A percentile compares a stretch with the other conserved stretches of the same genome.
Conservation (phyloP, 768 basidiomycete species). For the Suillus alpinus region DNA sequence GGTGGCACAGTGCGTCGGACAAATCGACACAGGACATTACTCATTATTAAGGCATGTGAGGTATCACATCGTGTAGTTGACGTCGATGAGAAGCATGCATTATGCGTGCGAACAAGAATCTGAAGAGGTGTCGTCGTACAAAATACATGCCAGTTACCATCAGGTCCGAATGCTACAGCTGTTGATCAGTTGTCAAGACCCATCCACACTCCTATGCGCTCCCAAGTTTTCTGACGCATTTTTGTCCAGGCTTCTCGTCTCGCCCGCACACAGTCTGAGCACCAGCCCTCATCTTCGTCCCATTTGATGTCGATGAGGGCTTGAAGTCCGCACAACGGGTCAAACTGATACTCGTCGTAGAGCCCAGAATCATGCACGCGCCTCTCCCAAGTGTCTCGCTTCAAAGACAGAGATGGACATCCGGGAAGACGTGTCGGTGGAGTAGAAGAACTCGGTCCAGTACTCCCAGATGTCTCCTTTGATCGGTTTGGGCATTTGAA, state of each 20-base stretch:
- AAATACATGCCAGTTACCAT: background rate
- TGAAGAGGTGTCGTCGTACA: background rate
- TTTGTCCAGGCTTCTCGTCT: slow-evolving; percentile 28
- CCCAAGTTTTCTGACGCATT: slow-evolving; percentile 31
- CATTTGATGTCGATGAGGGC: slow-evolving; percentile 26
- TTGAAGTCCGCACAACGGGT: slow-evolving; percentile 36
- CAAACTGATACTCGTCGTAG: slow-evolving; percentile 28
- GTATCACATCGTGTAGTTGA: no score
- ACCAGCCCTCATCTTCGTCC: slow-evolving; percentile 30
- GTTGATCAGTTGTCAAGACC: slow-evolving; percentile 5
- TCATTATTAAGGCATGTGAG: no score
- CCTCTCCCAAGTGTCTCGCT: slow-evolving; percentile 8
- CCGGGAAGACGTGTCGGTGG: background rate
- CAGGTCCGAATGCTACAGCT: background rate
- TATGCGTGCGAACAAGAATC: background rate
- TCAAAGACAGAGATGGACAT: background rate
- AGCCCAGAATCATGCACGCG: slow-evolving; percentile 21
- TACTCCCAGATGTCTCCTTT: background rate
- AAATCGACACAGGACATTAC: background rate
- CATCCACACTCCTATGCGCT: slow-evolving; percentile 27
- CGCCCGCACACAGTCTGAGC: slow-evolving; percentile 30
- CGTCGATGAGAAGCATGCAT: no score
- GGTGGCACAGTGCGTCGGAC: background rate
- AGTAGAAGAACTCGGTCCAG: slow-evolving; percentile 14
- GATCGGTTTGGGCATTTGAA: slow-evolving; percentile 5